Base-by-base conservation (phyloP, 2,329 filamentous ascomycete genomes). In the Fusarium duplospermum region DNA sequence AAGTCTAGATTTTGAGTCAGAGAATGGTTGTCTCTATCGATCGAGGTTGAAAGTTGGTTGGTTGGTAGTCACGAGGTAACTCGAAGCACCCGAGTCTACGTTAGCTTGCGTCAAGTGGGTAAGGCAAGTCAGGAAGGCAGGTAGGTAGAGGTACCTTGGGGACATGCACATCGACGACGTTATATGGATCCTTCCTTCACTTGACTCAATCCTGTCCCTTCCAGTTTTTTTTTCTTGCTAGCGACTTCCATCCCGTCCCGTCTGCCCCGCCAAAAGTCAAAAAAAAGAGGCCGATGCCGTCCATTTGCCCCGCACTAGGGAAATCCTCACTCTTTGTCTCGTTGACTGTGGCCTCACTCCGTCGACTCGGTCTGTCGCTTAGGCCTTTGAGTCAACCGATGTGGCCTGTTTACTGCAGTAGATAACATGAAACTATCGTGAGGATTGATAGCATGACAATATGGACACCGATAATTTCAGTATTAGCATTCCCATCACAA, bases 131-230 rank as follows among this genome's bases (percentile, higher is more conserved):
- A 20, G 27, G 8, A 31, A 31, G 47, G 27, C 47, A 54, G 47
- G 38, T 40, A 35, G 40, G 29, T 29, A 29, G 29, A 31, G 29
- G 27, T 29, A 29, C 47, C 47, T 54, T 54, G 47, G 47, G 47
- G 47, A 31, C 24, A 54, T 54, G 47, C 47, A 54, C 47, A 54
- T 20, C 27, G 47, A 54, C 47, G 47, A 54, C 47, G 47, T 54
- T 54, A 54, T 54, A 54, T 54, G 47, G 47, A 54, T 54, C 47
- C 47, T 54, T 54, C n/a, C 18, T 54, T 54, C 6, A 22, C 29
- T 59, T 64, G 65, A 75, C 71, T 63, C 57, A 62, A 72, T 36
- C 22, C 22, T 20, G 56, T n/a, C 47, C 27, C 18, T 54, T 54
- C 47, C 47, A 54, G 42, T 31, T 54, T 54, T 54, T 45, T 52